Conservation (phyloP, 2,329 filamentous ascomycete genomes). For the Colletotrichum cordylinicola region DNA sequence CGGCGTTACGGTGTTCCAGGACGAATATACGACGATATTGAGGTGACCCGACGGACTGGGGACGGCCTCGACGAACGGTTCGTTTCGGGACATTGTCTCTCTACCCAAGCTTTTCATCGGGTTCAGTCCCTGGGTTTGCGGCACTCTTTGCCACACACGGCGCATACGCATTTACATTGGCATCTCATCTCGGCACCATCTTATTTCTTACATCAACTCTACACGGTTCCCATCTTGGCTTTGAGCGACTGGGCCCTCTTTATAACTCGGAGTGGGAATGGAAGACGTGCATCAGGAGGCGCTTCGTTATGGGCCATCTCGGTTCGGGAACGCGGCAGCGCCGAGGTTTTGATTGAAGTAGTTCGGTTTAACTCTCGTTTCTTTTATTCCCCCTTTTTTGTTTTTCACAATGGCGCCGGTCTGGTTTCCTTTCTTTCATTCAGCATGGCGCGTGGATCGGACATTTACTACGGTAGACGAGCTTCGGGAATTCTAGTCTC, state of each 20-base stretch:
- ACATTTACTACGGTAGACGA: constrained; percentile 20
- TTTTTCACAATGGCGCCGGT: not conserved
- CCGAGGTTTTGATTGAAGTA: not conserved
- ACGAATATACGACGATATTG: not conserved
- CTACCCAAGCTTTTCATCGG: not conserved
- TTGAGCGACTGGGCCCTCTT: not conserved
- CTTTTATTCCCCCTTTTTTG: not conserved
- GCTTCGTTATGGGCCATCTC: not conserved
- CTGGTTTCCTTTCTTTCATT: constrained; percentile 19
- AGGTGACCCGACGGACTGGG: not conserved
- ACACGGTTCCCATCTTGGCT: not conserved
- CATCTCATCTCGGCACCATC: not conserved
- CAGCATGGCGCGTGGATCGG: constrained; percentile 21
- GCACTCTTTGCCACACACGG: not conserved
- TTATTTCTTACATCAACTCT: not conserved
- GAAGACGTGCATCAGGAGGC: not conserved
- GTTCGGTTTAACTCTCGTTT: not conserved
- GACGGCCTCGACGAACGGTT: not conserved
- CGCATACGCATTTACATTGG: constrained; percentile 18
- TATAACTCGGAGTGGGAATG: not conserved
- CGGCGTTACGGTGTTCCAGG: constrained; percentile 5
- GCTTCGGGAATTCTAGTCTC: constrained; percentile 6
- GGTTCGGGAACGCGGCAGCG: not conserved
- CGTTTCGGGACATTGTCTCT: not conserved
- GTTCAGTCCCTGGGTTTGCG: not conserved